These are phyloP conservation scores for Esteya vermicola DNA, from an alignment of 2,329 filamentous ascomycete genomes.

Conservation along the genomic window DNA sequence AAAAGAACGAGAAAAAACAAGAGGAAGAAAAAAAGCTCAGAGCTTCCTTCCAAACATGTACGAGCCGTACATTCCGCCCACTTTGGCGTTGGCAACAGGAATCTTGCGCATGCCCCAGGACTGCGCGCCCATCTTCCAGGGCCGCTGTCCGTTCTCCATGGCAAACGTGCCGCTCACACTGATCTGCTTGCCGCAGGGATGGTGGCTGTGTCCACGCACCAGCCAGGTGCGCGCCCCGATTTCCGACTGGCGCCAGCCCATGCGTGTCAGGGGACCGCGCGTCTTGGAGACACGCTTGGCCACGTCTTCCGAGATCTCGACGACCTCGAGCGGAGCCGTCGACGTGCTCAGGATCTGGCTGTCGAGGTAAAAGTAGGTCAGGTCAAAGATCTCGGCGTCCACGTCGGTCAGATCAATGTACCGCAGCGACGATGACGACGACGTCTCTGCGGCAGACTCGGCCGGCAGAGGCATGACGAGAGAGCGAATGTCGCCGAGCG, in stretches of 20 bases:
- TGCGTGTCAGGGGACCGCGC: conserved; percentile 40
- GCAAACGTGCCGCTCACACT: conserved; percentile 4
- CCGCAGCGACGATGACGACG: conserved; percentile 47
- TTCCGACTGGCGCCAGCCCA: conserved; percentile 60
- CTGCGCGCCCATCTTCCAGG: conserved; percentile 74
- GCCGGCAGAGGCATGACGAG: conserved; percentile 41
- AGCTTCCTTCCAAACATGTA: conserved; percentile 50
- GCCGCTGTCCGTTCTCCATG: conserved; percentile 32
- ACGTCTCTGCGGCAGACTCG: conserved; percentile 20
- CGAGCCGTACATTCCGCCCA: conserved; percentile 83
- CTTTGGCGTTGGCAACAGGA: conserved; percentile 79
- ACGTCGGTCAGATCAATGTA: conserved; percentile 70
- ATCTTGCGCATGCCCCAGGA: conserved; percentile 85
- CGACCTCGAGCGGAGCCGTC: conserved; percentile 57
- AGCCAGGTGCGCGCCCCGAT: conserved; percentile 53
- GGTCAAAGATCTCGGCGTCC: conserved; percentile 43
- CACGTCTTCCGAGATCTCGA: conserved; percentile 59
- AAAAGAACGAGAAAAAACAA: not conserved
- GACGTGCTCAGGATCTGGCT: conserved; percentile 42
- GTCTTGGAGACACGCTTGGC: conserved; percentile 51
- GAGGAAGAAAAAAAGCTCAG: conserved; percentile 16
- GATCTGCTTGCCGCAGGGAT: conserved; percentile 25
- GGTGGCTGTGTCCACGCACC: conserved; percentile 38
- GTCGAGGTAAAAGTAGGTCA: conserved; percentile 33
- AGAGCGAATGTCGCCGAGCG: conserved; percentile 48